Percentiles rank a stretch among this genome's conserved stretches.
phyloP scores from a whole-genome alignment of 176 grass and related monocot genomes.

The Paspalum vaginatum region DNA sequence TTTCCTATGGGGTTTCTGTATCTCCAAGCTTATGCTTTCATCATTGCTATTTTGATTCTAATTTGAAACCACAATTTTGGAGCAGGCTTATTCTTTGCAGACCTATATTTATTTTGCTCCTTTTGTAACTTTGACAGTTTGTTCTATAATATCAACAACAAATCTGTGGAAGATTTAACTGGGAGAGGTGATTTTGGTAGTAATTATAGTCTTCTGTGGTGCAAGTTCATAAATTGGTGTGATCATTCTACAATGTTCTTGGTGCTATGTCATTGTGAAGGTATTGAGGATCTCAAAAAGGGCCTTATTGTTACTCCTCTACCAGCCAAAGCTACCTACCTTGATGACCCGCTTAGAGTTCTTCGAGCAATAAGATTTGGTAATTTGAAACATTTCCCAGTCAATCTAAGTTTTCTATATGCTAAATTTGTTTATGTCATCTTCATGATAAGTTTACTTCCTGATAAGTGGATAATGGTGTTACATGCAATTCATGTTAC shows the following conservation, averaged over 20 bases:
- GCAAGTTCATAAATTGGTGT: slow-evolving; percentile 17
- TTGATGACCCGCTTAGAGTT: slow-evolving; percentile 97
- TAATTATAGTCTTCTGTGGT: background rate
- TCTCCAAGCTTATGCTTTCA: slow-evolving; percentile 5
- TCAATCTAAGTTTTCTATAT: slow-evolving; percentile 31
- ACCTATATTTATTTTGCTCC: background rate
- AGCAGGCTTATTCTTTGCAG: background rate
- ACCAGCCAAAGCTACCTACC: slow-evolving; percentile 85
- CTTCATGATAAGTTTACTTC: slow-evolving; percentile 18
- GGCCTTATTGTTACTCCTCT: slow-evolving; percentile 89
- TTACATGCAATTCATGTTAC: slow-evolving; percentile 27
- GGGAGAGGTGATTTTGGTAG: slow-evolving; percentile 63
- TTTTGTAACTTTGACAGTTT: slow-evolving; percentile 50
- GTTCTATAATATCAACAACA: slow-evolving; percentile 94
- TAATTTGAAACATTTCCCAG: slow-evolving; percentile 32
- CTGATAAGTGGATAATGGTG: slow-evolving; percentile 4
- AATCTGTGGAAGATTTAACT: slow-evolving; percentile 87
- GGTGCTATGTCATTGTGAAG: slow-evolving; percentile 53
- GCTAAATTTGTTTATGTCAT: background rate
- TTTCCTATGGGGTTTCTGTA: slow-evolving; percentile 2
- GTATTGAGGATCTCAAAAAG: slow-evolving; percentile 70
- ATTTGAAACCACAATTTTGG: background rate
- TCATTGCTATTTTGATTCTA: slow-evolving; percentile 15
- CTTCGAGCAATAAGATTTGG: slow-evolving; percentile 99
- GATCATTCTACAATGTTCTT: slow-evolving; percentile 17